Conservation (phyloP, 768 basidiomycete genomes). For the Phaeotremella fagi region DNA sequence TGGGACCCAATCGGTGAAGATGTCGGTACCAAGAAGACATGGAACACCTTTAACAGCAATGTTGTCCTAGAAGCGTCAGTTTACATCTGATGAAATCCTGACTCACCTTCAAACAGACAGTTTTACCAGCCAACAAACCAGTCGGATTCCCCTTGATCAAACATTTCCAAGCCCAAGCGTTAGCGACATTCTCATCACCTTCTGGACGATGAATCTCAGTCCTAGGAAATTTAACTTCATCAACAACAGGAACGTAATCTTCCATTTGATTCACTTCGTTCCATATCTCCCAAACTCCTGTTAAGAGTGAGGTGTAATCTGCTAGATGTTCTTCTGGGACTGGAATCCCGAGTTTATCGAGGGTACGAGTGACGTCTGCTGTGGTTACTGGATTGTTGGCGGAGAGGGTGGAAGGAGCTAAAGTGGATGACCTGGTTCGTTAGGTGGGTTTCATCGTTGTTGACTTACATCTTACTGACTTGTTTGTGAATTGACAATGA, state of each 20-base stretch:
- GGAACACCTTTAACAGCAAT: constrained; percentile 52
- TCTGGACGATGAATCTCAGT: constrained; percentile 13
- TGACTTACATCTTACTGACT: no score
- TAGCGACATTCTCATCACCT: constrained; percentile 21
- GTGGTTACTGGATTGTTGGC: no score
- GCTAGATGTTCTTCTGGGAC: no score
- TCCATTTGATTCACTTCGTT: constrained; percentile 20
- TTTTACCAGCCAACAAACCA: constrained; percentile 48
- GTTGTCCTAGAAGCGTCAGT: no score
- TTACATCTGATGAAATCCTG: no score
- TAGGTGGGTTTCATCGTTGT: no score
- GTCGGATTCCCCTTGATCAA: constrained; percentile 11
- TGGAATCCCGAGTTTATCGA: no score
- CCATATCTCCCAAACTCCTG: constrained; percentile 27
- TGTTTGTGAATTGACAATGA: no score
- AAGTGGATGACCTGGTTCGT: no score
- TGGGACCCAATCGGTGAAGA: constrained; percentile 46
- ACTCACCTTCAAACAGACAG: constrained; percentile 50
- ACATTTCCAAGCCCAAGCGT: constrained; percentile 40
- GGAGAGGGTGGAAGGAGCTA: no score
- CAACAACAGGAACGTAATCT: constrained; percentile 26
- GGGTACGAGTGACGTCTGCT: no score
- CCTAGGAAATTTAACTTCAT: constrained; percentile 20
- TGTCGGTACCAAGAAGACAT: constrained; percentile 51
- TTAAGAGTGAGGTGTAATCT: constrained; percentile 26